Evolutionary conservation across 768 basidiomycete species (phyloP).

Genomic region (Aureoboletus auriporus): DNA sequence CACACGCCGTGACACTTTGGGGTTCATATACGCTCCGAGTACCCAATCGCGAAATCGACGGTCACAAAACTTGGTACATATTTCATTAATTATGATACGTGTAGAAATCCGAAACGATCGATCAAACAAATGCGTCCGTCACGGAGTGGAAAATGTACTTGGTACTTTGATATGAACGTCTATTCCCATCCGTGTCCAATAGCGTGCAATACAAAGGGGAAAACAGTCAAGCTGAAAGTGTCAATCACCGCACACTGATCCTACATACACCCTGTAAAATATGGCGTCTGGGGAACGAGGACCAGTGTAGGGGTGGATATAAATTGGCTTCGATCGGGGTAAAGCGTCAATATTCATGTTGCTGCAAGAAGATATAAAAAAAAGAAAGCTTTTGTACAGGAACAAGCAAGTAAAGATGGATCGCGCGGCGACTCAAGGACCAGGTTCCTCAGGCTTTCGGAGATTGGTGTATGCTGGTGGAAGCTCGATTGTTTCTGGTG

Average conservation of each 20-base stretch:
- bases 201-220: conserved; percentile 1
- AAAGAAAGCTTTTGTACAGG: background rate
- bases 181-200: conserved; percentile 4
- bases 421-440: background rate
- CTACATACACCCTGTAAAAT: conserved; percentile 1
- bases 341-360: background rate
- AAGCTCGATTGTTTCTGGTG: conserved; percentile 74
- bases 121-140: background rate
- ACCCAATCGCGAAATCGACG: no score
- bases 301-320: background rate
- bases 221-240: background rate
- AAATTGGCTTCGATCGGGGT: conserved; percentile 1
- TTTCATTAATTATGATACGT: no score
- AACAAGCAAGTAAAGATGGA: background rate
- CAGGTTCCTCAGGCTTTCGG: conserved; percentile 7
- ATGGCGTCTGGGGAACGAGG: background rate
- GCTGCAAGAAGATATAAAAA: background rate
- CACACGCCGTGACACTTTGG: no score
- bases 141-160: background rate
- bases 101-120: no score
- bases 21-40: no score
- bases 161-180: conserved; percentile 1
- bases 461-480: conserved; percentile 81
- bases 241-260: background rate
- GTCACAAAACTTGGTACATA: no score